Percentiles rank a stretch among this genome's conserved stretches.
phyloP scores from a whole-genome alignment of 2,329 filamentous ascomycete genomes.

The Raffaelea albimanens region DNA sequence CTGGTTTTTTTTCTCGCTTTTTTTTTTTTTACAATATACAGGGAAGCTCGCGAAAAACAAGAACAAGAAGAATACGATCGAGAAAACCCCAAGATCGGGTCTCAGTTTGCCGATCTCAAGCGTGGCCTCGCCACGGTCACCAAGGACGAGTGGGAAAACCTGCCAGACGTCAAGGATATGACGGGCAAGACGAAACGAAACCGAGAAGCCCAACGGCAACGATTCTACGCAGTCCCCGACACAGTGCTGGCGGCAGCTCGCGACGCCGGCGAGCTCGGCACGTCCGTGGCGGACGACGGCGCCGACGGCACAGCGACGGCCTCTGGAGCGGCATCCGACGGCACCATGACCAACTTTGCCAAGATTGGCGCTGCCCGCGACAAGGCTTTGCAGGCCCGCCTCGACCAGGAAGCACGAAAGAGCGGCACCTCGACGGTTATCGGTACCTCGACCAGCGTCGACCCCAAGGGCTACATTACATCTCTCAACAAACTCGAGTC shows the following conservation, averaged over 20 bases:
- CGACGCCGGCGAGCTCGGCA: slow-evolving; percentile 72
- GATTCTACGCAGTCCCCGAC: slow-evolving; percentile 95
- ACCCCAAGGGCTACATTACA: slow-evolving; percentile 92
- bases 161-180: slow-evolving; percentile 93
- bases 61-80: slow-evolving; percentile 93
- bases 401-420: slow-evolving; percentile 71
- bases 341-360: slow-evolving; percentile 95
- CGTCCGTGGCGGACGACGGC: slow-evolving; percentile 78
- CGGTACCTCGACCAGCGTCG: slow-evolving; percentile 83
- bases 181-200: slow-evolving; percentile 86
- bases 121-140: slow-evolving; percentile 78
- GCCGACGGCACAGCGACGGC: slow-evolving; percentile 32
- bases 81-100: slow-evolving; percentile 95
- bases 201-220: slow-evolving; percentile 71
- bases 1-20: background rate
- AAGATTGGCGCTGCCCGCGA: slow-evolving; percentile 94
- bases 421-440: slow-evolving; percentile 57
- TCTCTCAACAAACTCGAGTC: slow-evolving; percentile 76
- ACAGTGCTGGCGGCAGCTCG: slow-evolving; percentile 84
- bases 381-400: slow-evolving; percentile 78
- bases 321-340: slow-evolving; percentile 44
- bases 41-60: slow-evolving; percentile 87
- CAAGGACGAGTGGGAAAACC: slow-evolving; percentile 91
- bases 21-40: slow-evolving; percentile 25
- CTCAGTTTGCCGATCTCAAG: slow-evolving; percentile 95